These are phyloP conservation scores for Thuja plicata DNA, from an alignment of 83 land plant genomes.

Conservation along the genomic window DNA sequence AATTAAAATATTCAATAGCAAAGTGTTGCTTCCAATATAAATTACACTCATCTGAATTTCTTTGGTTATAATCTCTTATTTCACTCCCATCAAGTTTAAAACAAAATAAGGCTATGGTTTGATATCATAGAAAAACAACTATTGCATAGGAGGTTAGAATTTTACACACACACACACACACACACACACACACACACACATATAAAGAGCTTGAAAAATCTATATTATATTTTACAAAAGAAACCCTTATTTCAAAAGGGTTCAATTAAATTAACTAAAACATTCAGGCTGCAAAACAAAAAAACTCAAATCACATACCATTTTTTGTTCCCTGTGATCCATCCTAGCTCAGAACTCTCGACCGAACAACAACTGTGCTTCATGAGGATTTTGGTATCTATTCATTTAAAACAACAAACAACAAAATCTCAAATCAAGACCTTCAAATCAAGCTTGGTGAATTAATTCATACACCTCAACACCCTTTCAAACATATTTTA, in stretches of 20 bases:
- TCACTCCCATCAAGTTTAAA: background rate
- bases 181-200: too few relatives aligned
- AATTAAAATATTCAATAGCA: background rate
- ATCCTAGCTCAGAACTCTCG: conserved; percentile 89
- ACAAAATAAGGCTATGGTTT: background rate
- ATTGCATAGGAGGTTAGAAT: background rate
- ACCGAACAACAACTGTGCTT: conserved; percentile 83
- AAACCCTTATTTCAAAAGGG: background rate
- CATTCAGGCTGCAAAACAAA: background rate
- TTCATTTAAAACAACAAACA: background rate
- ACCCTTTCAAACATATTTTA: too few relatives aligned
- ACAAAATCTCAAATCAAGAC: too few relatives aligned
- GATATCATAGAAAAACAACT: background rate
- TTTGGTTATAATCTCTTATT: background rate
- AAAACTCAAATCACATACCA: conserved; percentile 25
- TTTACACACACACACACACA: too few relatives aligned
- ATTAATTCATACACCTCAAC: too few relatives aligned
- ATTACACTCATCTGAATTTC: background rate
- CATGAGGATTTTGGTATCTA: conserved; percentile 86
- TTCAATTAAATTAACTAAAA: background rate
- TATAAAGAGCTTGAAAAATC: background rate
- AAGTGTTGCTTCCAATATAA: background rate
- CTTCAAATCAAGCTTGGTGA: too few relatives aligned
- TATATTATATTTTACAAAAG: background rate
- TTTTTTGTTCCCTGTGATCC: conserved; percentile 90